phyloP scores from a whole-genome alignment of 441 rosid species.

The Breynia disticha region DNA sequence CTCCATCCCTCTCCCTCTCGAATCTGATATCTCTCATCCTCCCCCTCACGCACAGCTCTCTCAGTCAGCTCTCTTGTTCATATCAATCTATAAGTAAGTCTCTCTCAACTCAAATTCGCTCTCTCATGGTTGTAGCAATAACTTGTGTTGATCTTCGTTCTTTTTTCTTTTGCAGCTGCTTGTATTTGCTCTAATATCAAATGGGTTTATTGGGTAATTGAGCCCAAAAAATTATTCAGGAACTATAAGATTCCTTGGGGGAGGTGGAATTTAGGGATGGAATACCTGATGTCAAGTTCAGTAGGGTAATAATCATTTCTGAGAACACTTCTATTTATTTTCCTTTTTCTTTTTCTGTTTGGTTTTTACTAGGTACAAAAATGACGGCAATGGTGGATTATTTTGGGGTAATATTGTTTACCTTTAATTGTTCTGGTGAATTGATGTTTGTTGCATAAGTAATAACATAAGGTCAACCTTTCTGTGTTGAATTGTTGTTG shows the following conservation, averaged over 20 bases:
- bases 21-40: too few relatives aligned
- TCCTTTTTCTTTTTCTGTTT: neutral
- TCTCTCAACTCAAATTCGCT: too few relatives aligned
- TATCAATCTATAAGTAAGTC: too few relatives aligned
- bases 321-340: constrained; percentile 1
- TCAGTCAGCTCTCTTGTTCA: too few relatives aligned
- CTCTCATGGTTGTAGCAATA: too few relatives aligned
- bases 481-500: neutral
- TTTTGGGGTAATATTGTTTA: neutral
- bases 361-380: neutral
- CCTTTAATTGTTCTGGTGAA: neutral
- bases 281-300: constrained; percentile 92
- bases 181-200: too few relatives aligned
- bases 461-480: neutral
- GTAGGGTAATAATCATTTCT: constrained; percentile 51
- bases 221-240: constrained; percentile 43
- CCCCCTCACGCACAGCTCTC: too few relatives aligned
- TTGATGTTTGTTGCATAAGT: neutral
- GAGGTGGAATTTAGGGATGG: constrained; percentile 76
- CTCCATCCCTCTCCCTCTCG: too few relatives aligned
- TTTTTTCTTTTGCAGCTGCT: too few relatives aligned
- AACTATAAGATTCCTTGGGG: constrained; percentile 77
- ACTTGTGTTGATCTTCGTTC: too few relatives aligned
- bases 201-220: too few relatives aligned
- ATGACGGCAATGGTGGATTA: neutral